phyloP scores from a whole-genome alignment of 768 basidiomycete species.

The Trametopsis cervina region DNA sequence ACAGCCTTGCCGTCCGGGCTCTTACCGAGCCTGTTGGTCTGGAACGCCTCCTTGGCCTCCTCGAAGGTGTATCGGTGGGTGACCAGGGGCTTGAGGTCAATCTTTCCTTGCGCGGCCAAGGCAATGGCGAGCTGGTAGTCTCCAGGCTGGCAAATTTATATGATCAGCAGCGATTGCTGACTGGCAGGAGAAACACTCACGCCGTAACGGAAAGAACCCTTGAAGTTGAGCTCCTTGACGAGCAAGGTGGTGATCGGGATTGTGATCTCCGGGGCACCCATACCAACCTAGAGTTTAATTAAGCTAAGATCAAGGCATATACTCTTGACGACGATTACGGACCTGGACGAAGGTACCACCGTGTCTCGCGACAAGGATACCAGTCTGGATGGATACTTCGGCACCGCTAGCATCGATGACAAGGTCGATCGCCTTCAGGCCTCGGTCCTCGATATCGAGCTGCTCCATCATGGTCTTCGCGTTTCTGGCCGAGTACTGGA shows the following conservation, averaged over 20 bases:
- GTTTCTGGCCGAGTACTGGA: slow-evolving; percentile 68
- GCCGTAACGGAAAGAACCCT: slow-evolving; percentile 91
- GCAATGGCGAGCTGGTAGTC: slow-evolving; percentile 83
- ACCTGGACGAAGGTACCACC: slow-evolving; percentile 76
- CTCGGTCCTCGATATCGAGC: slow-evolving; percentile 66
- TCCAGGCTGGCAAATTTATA: slow-evolving; percentile 47
- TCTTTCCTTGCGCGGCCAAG: slow-evolving; percentile 72
- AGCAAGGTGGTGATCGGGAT: slow-evolving; percentile 67
- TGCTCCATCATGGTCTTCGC: slow-evolving; percentile 57
- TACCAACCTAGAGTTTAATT: slow-evolving; percentile 60
- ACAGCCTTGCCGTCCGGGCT: slow-evolving; percentile 81
- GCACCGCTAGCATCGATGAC: slow-evolving; percentile 92
- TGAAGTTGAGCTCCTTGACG: slow-evolving; percentile 73
- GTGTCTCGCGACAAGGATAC: slow-evolving; percentile 62
- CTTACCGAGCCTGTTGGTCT: slow-evolving; percentile 72
- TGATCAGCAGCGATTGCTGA: background rate
- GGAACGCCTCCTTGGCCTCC: slow-evolving; percentile 74
- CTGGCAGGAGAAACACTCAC: slow-evolving; percentile 31
- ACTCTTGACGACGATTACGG: slow-evolving; percentile 9
- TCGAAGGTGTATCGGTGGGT: slow-evolving; percentile 60
- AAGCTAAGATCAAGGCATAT: slow-evolving; percentile 17
- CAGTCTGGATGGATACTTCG: slow-evolving; percentile 88
- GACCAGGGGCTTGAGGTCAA: slow-evolving; percentile 74
- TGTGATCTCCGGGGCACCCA: slow-evolving; percentile 71
- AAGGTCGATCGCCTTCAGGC: slow-evolving; percentile 68